Conservation (phyloP, 2,329 filamentous ascomycete species). For the Parasarocladium wereldwijsianum region DNA sequence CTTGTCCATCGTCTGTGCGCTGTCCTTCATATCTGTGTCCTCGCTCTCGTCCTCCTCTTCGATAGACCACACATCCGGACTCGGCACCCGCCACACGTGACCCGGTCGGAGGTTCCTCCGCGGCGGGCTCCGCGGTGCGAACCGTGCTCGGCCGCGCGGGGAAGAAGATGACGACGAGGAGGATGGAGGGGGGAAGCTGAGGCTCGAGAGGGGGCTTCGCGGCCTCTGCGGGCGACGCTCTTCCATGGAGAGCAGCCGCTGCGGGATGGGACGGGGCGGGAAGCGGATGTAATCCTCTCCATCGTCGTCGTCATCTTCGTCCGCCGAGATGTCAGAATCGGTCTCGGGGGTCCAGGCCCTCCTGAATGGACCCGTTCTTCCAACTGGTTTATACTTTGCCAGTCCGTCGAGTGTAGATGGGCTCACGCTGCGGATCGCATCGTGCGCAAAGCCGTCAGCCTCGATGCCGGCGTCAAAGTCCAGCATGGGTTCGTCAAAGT, state of each 20-base stretch:
- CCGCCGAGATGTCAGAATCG: conserved; percentile 25
- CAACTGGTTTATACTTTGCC: conserved; percentile 27
- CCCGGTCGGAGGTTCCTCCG: conserved; percentile 20
- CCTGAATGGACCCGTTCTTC: conserved; percentile 10
- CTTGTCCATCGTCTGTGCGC: conserved; percentile 14
- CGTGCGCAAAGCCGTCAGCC: conserved; percentile 26
- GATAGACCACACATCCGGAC: conserved; percentile 45
- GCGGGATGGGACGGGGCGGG: conserved; percentile 17
- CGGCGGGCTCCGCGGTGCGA: conserved; percentile 14
- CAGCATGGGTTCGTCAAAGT: conserved; percentile 21
- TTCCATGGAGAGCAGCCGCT: conserved; percentile 26
- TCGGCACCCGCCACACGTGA: conserved; percentile 39
- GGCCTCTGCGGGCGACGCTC: conserved; percentile 15
- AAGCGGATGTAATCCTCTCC: conserved; percentile 37
- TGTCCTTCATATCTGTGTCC: conserved; percentile 23
- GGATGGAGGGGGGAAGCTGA: conserved; percentile 15
- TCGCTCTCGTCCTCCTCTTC: conserved; percentile 44
- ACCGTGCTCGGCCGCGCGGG: conserved; percentile 17
- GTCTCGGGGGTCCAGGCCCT: conserved; percentile 18
- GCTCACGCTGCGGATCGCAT: conserved; percentile 38
- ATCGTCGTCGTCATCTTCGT: conserved; percentile 32
- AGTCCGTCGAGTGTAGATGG: conserved; percentile 40
- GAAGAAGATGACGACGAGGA: conserved; percentile 12
- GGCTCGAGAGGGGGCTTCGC: conserved; percentile 16
- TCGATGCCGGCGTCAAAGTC: conserved; percentile 45